A percentile compares a stretch with the other conserved stretches of the same genome.
These are phyloP conservation scores for Limnomonas spitsbergensis DNA, from an alignment of 139 green algal genomes.

Conservation along the genomic window DNA sequence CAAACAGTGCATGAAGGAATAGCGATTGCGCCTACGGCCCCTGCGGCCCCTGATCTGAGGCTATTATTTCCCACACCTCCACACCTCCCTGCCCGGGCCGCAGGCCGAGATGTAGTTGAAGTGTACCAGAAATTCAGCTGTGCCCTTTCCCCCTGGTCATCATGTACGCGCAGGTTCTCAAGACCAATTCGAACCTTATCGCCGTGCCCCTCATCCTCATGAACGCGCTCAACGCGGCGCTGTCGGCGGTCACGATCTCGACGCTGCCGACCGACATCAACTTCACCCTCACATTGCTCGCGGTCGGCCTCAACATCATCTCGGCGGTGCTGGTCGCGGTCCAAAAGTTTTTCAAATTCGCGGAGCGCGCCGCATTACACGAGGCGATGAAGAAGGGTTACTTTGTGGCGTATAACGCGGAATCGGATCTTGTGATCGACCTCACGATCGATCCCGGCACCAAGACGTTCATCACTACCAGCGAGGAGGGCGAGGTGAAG, in stretches of 20 bases:
- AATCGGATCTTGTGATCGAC: background rate
- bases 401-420: background rate
- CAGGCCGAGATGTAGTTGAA: too few species aligned
- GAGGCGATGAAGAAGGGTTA: constrained; percentile 1
- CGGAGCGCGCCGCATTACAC: background rate
- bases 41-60: too few species aligned
- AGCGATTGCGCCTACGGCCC: too few species aligned
- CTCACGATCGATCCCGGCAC: background rate
- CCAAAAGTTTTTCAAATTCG: background rate
- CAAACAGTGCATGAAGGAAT: too few species aligned
- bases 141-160: background rate
- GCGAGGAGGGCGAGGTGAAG: constrained; percentile 1
- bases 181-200: background rate
- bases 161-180: background rate
- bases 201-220: background rate
- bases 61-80: too few species aligned
- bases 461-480: constrained; percentile 1
- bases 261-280: background rate
- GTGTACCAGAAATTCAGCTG: too few species aligned
- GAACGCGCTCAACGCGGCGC: background rate
- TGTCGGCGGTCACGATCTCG: background rate
- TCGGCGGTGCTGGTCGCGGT: background rate
- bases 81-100: too few species aligned
- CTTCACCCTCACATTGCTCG: background rate
- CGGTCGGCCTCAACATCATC: background rate